Conservation (phyloP, 192 early-diverging fungal genomes). For the Chytriomyces confervae region DNA sequence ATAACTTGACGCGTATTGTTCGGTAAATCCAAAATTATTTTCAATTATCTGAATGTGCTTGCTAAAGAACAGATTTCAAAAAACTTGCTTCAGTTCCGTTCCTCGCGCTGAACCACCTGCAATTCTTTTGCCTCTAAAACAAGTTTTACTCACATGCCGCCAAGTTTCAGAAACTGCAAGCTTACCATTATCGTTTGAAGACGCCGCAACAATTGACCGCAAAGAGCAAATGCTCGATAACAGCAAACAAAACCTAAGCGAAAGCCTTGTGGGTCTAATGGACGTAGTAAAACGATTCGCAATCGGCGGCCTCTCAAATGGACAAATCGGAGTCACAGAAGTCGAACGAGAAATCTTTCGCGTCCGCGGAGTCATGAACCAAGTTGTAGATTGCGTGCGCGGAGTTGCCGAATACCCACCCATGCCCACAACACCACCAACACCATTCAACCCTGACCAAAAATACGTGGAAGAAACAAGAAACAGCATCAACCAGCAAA, state of each 20-base stretch:
- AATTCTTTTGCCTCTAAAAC: slow-evolving; percentile 28
- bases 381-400: not conserved
- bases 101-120: not conserved
- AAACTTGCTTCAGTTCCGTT: not conserved
- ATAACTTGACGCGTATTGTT: not conserved
- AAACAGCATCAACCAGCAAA: slow-evolving; percentile 13
- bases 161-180: slow-evolving; percentile 14
- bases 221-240: not conserved
- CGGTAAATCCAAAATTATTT: not conserved
- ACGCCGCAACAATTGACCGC: not conserved
- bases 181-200: not conserved
- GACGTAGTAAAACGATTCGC: slow-evolving; percentile 8
- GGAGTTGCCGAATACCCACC: not conserved
- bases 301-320: not conserved
- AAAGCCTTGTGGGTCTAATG: slow-evolving; percentile 12
- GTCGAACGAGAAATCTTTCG: slow-evolving; percentile 2
- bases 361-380: not conserved
- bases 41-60: not conserved
- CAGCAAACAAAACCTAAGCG: slow-evolving; percentile 10
- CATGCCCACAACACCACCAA: no score
- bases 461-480: not conserved
- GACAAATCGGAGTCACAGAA: not conserved
- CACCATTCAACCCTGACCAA: not conserved
- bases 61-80: not conserved
- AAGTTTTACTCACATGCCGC: slow-evolving; percentile 24